A percentile compares a stretch with the other conserved stretches of the same genome.
These are phyloP conservation scores for Metschnikowia noctiluminum DNA, from an alignment of 805 yeast species.

Conservation along the genomic window DNA sequence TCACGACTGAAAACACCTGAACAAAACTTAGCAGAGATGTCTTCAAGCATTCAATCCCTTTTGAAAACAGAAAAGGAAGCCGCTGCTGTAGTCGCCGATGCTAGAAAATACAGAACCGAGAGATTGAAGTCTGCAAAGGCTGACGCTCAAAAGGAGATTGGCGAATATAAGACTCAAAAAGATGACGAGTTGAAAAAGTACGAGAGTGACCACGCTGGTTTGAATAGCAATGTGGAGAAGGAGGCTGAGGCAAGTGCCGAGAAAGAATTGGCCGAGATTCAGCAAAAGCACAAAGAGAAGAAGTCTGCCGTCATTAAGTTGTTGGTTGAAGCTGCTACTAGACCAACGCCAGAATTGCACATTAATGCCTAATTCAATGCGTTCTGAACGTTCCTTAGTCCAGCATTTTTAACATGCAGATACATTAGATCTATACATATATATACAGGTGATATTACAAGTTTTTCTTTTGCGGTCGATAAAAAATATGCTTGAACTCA, in stretches of 20 bases:
- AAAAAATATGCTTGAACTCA: too few species aligned
- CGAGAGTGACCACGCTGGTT: constrained; percentile 70
- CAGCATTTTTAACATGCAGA: background rate
- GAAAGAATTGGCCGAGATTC: constrained; percentile 65
- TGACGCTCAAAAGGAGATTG: constrained; percentile 89
- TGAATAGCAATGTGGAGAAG: constrained; percentile 71
- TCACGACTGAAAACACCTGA: background rate
- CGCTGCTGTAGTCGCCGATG: constrained; percentile 90
- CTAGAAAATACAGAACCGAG: constrained; percentile 81
- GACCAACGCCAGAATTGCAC: constrained; percentile 81
- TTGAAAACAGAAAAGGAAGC: constrained; percentile 90
- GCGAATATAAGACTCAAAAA: constrained; percentile 77
- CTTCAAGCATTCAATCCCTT: constrained; percentile 30
- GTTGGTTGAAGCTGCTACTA: constrained; percentile 73
- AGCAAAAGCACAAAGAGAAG: constrained; percentile 60
- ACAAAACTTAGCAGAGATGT: constrained; percentile 15
- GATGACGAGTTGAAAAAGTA: constrained; percentile 74
- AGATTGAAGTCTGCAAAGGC: constrained; percentile 90
- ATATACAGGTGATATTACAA: background rate
- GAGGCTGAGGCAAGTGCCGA: constrained; percentile 76
- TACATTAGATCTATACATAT: constrained; percentile 1
- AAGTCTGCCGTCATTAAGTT: constrained; percentile 66
- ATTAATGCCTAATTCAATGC: constrained; percentile 51
- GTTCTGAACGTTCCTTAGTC: background rate
- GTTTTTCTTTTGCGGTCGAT: too few species aligned